Evolutionary conservation across 2,329 filamentous ascomycete species (phyloP).

Genomic region (Rutstroemia sp.): DNA sequence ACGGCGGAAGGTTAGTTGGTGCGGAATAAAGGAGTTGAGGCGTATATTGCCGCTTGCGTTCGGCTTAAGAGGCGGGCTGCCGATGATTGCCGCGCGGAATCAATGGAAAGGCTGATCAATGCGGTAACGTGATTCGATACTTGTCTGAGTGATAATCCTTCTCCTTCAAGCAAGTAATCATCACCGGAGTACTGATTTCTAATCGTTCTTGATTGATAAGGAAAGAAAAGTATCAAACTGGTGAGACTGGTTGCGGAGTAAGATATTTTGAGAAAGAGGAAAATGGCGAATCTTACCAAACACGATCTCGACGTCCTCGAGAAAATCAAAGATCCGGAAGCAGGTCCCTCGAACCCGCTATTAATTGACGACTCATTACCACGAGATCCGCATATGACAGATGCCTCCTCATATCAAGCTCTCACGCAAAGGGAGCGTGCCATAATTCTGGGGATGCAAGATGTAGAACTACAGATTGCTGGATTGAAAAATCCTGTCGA

Average conservation of each 20-base stretch:
- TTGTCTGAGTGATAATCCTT: no score
- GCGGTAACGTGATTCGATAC: not conserved
- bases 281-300: conserved; percentile 42
- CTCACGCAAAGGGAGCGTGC: conserved; percentile 44
- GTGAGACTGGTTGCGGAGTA: no score
- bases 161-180: not conserved
- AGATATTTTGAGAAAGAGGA: no score
- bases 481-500: conserved; percentile 30
- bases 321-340: conserved; percentile 62
- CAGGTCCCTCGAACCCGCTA: conserved; percentile 46
- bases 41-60: not conserved
- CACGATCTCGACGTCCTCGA: conserved; percentile 56
- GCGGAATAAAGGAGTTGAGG: no score
- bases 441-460: conserved; percentile 48
- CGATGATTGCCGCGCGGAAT: not conserved
- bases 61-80: not conserved
- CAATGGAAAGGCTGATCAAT: no score
- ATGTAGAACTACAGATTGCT: conserved; percentile 41
- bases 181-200: not conserved
- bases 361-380: conserved; percentile 43
- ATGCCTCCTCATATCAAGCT: conserved; percentile 42
- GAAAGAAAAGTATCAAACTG: not conserved
- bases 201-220: no score
- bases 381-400: conserved; percentile 50
- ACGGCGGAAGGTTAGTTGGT: no score